Evolutionary conservation across 1,139 yeast species (phyloP).

Genomic region (Magnusiomyces paraingens): DNA sequence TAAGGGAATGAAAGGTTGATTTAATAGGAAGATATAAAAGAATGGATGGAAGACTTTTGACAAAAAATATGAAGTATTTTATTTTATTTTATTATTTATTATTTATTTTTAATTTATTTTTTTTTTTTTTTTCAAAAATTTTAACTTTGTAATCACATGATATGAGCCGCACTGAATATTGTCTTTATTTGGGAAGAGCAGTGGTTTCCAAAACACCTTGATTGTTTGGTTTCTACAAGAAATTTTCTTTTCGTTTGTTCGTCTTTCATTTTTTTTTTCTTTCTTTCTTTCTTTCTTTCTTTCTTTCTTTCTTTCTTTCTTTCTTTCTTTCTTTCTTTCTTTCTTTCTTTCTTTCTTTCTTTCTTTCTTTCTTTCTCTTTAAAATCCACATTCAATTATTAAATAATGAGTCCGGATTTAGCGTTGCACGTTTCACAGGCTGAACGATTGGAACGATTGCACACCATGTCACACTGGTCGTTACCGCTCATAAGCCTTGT

Average conservation of each 20-base stretch:
- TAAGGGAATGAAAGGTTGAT: too few relatives aligned
- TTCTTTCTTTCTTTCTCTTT: background rate
- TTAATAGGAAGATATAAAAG: too few relatives aligned
- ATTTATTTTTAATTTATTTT: too few relatives aligned
- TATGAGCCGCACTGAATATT: too few relatives aligned
- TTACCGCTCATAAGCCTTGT: constrained; percentile 14
- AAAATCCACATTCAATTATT: background rate
- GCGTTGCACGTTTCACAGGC: constrained; percentile 2
- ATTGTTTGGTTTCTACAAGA: too few relatives aligned
- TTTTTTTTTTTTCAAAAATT: background rate
- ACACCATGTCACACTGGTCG: constrained; percentile 12
- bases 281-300: background rate
- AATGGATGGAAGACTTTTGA: too few relatives aligned
- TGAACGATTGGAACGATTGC: background rate
- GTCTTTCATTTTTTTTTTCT: background rate
- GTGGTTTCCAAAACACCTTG: too few relatives aligned
- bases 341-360: background rate
- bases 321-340: background rate
- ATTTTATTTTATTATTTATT: too few relatives aligned
- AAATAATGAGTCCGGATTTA: background rate
- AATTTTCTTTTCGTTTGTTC: too few relatives aligned
- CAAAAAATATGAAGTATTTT: too few relatives aligned
- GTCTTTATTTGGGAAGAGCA: too few relatives aligned
- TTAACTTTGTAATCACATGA: too few relatives aligned
- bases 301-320: background rate